Evolutionary conservation across 768 basidiomycete genomes (phyloP).

Genomic region (Leucocoprinus sp.): DNA sequence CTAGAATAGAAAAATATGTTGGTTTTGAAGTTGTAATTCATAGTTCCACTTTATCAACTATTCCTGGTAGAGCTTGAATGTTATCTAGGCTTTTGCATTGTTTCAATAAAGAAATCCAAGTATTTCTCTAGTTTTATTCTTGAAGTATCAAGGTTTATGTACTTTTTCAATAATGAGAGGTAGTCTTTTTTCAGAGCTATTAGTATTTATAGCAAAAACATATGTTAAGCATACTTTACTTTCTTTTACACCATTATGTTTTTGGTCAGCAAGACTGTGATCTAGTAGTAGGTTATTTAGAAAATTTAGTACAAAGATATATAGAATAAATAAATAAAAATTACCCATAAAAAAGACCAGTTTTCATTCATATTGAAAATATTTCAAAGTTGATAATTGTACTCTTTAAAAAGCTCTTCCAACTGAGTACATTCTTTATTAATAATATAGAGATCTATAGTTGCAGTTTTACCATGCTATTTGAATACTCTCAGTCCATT

Average conservation of each 20-base stretch:
- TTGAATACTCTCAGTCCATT: conserved; percentile 17
- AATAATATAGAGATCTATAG: conserved; percentile 14
- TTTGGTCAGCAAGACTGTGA: conserved; percentile 15
- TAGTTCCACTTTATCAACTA: conserved; percentile 23
- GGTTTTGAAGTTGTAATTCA: conserved; percentile 14
- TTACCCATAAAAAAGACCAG: conserved; percentile 22
- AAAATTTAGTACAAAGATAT: conserved; percentile 2
- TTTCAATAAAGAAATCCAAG: conserved; percentile 15
- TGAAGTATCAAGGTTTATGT: too few relatives aligned
- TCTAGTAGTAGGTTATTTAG: conserved; percentile 20
- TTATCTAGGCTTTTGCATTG: conserved; percentile 29
- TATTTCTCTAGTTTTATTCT: conserved; percentile 17
- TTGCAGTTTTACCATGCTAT: conserved; percentile 23
- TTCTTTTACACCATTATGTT: conserved; percentile 20
- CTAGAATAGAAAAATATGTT: conserved; percentile 20
- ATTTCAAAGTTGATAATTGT: conserved; percentile 17
- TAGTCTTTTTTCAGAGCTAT: too few relatives aligned
- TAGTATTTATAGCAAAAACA: conserved; percentile 22
- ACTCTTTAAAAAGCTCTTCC: conserved; percentile 16
- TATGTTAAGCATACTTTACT: conserved; percentile 22
- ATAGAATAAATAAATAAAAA: conserved; percentile 7
- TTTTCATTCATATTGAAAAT: conserved; percentile 29
- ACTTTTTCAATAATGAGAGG: too few relatives aligned
- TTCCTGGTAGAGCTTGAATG: conserved; percentile 20
- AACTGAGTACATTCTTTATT: conserved; percentile 16